These are phyloP conservation scores for Evansstolkia leycettana DNA, from an alignment of 495 filamentous ascomycete genomes.

Conservation along the genomic window DNA sequence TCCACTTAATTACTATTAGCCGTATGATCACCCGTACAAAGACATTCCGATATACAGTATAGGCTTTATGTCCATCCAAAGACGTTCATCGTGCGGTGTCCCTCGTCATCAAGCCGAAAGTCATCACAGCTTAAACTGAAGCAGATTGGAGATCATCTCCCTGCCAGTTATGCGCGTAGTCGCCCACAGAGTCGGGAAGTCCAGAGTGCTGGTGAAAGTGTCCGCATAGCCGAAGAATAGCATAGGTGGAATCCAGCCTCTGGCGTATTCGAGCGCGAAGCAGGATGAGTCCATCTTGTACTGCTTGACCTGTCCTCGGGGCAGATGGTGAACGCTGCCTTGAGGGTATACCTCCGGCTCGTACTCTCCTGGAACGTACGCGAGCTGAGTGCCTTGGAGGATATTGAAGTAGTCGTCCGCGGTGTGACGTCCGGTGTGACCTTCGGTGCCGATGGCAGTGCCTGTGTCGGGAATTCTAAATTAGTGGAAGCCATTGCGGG, in stretches of 20 bases:
- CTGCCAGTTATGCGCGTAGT: constrained; percentile 56
- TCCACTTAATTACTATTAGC: too few relatives aligned
- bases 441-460: constrained; percentile 78
- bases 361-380: constrained; percentile 58
- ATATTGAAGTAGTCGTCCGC: constrained; percentile 93
- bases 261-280: constrained; percentile 80
- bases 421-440: constrained; percentile 75
- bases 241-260: constrained; percentile 87
- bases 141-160: constrained; percentile 61
- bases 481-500: background rate
- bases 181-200: constrained; percentile 68
- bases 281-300: constrained; percentile 71
- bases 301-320: constrained; percentile 67
- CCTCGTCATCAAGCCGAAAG: too few relatives aligned
- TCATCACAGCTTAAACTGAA: constrained; percentile 58
- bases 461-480: constrained; percentile 23
- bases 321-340: constrained; percentile 67
- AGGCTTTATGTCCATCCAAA: background rate
- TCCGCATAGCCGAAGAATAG: constrained; percentile 78
- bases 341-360: constrained; percentile 62
- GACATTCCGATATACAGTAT: constrained; percentile 1
- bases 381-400: constrained; percentile 58
- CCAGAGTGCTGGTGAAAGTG: constrained; percentile 60
- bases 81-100: too few relatives aligned
- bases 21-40: background rate